Conservation (phyloP, 805 yeast species). For the Ogataea paraovalis region DNA sequence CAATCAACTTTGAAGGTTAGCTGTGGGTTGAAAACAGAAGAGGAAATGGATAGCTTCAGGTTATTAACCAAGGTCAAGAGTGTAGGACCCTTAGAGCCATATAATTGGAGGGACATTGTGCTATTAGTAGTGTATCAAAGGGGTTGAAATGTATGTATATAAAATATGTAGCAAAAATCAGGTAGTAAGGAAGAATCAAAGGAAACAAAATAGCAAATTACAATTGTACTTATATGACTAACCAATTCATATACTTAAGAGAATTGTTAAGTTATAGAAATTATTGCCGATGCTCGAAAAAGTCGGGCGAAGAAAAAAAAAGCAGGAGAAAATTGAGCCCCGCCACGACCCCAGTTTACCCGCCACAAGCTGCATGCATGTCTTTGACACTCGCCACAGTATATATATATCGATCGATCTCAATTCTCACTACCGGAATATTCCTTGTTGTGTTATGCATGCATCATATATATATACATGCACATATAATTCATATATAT, state of each 20-base stretch:
- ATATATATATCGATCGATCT: no score
- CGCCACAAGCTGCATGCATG: no score
- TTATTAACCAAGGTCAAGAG: slow-evolving; percentile 34
- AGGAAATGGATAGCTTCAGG: slow-evolving; percentile 43
- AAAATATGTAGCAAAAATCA: no score
- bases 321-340: no score
- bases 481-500: no score
- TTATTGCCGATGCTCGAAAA: not conserved
- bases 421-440: no score
- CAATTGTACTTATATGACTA: no score
- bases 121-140: no score
- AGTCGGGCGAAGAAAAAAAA: not conserved
- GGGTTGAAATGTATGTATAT: not conserved
- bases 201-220: not conserved
- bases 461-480: no score
- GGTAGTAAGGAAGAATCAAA: not conserved
- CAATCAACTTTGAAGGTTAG: slow-evolving; percentile 24
- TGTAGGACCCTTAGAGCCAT: slow-evolving; percentile 29
- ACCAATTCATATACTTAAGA: not conserved
- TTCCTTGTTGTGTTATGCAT: no score
- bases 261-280: not conserved
- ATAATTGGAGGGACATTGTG: slow-evolving; percentile 28
- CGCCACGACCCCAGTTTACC: no score
- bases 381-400: no score
- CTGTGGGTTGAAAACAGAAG: slow-evolving; percentile 29